A percentile compares a stretch with the other conserved stretches of the same genome.
phyloP scores from a whole-genome alignment of 495 filamentous ascomycete genomes.

The Trypethelium eluteriae region DNA sequence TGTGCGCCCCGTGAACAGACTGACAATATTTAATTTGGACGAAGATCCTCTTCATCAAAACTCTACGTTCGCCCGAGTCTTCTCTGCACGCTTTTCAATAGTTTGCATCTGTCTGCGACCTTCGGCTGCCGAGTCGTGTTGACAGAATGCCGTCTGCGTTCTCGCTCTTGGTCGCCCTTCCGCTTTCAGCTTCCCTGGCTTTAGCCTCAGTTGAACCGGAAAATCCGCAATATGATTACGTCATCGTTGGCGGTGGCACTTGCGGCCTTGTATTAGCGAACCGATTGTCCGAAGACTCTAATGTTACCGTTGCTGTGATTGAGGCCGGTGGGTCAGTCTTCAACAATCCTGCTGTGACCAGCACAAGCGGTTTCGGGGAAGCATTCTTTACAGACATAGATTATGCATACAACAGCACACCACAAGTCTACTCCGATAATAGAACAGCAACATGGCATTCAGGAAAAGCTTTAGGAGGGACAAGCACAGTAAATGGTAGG shows the following conservation, averaged over 20 bases:
- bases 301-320: constrained; percentile 22
- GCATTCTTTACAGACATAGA: not conserved
- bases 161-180: no score
- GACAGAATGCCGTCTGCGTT: no score
- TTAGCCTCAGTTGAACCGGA: no score
- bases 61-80: no score
- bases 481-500: constrained; percentile 6
- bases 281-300: constrained; percentile 22
- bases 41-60: no score
- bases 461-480: constrained; percentile 12
- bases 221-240: constrained; percentile 16
- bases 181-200: no score
- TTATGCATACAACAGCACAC: constrained; percentile 1
- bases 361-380: not conserved
- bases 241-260: constrained; percentile 28
- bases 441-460: constrained; percentile 8
- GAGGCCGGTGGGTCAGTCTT: constrained; percentile 19
- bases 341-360: not conserved
- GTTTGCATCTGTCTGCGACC: no score
- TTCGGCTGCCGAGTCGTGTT: no score
- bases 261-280: constrained; percentile 23
- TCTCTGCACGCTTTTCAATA: no score
- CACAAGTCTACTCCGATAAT: constrained; percentile 5
- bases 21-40: no score
- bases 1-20: no score